Base-by-base conservation (phyloP, 2,329 filamentous ascomycete genomes). In the Dissoconium aciculare region DNA sequence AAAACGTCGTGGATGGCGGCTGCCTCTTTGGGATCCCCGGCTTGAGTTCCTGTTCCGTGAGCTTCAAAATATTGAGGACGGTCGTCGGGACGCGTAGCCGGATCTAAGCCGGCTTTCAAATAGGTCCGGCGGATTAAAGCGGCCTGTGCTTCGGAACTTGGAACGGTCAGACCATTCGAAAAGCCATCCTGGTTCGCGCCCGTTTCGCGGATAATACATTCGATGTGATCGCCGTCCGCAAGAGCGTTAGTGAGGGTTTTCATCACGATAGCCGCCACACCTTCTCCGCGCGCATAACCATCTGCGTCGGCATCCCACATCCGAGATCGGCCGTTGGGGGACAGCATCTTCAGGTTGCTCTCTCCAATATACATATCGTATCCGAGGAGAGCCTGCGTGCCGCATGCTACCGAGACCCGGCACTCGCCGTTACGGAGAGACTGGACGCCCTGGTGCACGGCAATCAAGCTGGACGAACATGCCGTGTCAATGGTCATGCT, bases 271-370 rank as follows among this genome's bases (percentile, higher is more conserved):
- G 55, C 51, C 2, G 60, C 58, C 5, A 69, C 47, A 1, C 67
- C 68, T 30, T 74, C 69, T n/a, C 64, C 66, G 0, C 67, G 57
- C 15, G 56, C 64, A 45, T 58, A 67, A 4, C 64, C 67, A 38
- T 67, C 51, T 0, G 63, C 67, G 2, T 44, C 45, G 2, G 44
- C 49, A 10, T 50, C 46, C 35, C 53, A 59, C 17, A 49, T 52
- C 11, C 33, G 37, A 26, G 32, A 41, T 17, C 37, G 29, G 3
- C 55, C 53, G 11, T 42, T 43, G 2, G 50, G 48, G 9, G 36
- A 39, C 8, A 43, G 34, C 36, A 43, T 37, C 23, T 43, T 34
- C 5, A 42, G 30, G 26, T 39, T 40, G n/a, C 19, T 23, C 19
- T 23, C 19, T 8, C 19, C 19, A 23, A 23, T 23, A 8, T 8